Evolutionary conservation across 805 yeast genomes (phyloP).

Genomic region (Cyberlindnera mrakii): DNA sequence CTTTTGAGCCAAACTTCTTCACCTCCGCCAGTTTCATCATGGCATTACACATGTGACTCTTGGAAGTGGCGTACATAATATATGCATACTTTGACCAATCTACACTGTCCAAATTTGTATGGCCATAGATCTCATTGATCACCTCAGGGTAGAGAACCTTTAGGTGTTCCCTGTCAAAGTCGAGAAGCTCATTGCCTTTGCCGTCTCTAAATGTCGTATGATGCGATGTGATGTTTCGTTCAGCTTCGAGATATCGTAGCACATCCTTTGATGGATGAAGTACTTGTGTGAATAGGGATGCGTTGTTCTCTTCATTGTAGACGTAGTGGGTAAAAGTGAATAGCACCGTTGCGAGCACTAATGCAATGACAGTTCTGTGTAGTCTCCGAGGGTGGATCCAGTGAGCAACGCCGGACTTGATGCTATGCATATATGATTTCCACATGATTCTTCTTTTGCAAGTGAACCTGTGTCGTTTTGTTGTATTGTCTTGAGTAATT

Average conservation of each 20-base stretch:
- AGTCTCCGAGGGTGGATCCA: no score
- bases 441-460: no score
- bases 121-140: conserved; percentile 14
- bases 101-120: conserved; percentile 17
- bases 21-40: conserved; percentile 41
- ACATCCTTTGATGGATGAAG: neutral
- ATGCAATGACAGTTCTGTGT: no score
- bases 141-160: conserved; percentile 22
- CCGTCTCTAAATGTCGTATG: neutral
- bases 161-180: conserved; percentile 18
- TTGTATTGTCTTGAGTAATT: no score
- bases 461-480: no score
- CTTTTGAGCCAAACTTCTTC: conserved; percentile 32
- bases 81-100: conserved; percentile 47
- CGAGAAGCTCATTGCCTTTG: conserved; percentile 7
- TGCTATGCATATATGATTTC: no score
- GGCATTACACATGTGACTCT: conserved; percentile 45
- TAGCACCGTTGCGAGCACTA: no score
- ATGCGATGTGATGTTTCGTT: neutral
- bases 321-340: no score
- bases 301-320: no score
- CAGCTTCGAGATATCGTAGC: neutral
- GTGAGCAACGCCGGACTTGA: no score
- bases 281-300: no score
- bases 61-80: conserved; percentile 54